phyloP scores from a whole-genome alignment of 148 eudicot genomes.

The Euryodendron excelsum region DNA sequence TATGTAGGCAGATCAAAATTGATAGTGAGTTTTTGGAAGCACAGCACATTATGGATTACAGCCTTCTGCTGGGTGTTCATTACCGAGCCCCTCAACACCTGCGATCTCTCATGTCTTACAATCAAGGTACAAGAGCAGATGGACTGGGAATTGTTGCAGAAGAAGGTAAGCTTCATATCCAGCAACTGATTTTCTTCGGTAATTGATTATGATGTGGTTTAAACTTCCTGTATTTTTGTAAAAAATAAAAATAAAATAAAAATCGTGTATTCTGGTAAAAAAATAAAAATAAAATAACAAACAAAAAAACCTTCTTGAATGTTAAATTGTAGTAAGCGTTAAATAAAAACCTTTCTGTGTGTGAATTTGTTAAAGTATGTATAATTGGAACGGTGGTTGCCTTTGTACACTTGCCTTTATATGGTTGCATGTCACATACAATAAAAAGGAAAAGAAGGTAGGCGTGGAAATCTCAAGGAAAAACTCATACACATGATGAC shows the following conservation, averaged over 20 bases:
- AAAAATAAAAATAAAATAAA: no score
- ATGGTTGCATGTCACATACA: conserved; percentile 3
- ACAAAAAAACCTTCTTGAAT: background rate
- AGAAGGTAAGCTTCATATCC: conserved; percentile 47
- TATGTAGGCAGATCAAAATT: conserved; percentile 85
- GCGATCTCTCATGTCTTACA: conserved; percentile 44
- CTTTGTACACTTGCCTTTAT: no score
- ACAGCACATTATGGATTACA: conserved; percentile 75
- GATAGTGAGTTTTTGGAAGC: conserved; percentile 89
- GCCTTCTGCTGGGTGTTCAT: conserved; percentile 70
- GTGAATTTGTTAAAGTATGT: background rate
- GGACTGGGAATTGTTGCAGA: conserved; percentile 80
- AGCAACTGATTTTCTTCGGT: background rate
- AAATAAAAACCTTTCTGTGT: background rate
- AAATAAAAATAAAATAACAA: no score
- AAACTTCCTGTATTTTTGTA: background rate
- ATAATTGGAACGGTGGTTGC: background rate
- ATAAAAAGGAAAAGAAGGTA: background rate
- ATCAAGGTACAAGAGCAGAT: conserved; percentile 43
- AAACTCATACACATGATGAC: no score
- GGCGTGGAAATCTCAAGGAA: background rate
- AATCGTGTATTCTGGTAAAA: no score
- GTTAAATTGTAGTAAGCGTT: background rate
- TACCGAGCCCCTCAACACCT: conserved; percentile 92
- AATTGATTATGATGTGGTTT: conserved; percentile 3